phyloP scores from a whole-genome alignment of 2,329 filamentous ascomycete species.

The Fusarium azukiicola region DNA sequence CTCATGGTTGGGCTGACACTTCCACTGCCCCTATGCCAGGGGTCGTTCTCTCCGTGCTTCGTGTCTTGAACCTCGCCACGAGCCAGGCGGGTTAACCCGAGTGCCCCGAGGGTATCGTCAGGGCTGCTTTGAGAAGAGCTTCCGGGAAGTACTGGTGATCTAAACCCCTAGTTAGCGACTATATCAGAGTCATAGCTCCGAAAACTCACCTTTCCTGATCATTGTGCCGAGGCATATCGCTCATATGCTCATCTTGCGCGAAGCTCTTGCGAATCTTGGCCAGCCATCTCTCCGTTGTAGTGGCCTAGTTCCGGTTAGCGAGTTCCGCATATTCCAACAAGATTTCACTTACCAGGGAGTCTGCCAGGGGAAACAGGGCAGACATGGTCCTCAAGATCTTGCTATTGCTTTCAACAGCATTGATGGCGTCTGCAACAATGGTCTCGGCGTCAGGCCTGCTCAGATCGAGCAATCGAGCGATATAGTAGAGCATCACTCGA shows the following conservation, averaged over 20 bases:
- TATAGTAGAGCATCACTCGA: conserved; percentile 71
- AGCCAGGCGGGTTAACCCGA: conserved; percentile 50
- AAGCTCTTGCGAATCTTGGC: conserved; percentile 61
- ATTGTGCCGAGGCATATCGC: conserved; percentile 45
- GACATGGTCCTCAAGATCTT: conserved; percentile 63
- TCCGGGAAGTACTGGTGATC: conserved; percentile 43
- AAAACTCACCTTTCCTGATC: conserved; percentile 46
- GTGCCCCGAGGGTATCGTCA: conserved; percentile 48
- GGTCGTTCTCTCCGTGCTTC: conserved; percentile 40
- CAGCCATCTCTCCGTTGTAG: conserved; percentile 64
- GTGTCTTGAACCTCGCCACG: conserved; percentile 47
- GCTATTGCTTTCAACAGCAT: conserved; percentile 65
- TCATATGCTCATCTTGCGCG: conserved; percentile 54
- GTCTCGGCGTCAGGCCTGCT: conserved; percentile 59
- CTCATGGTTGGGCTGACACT: conserved; percentile 41
- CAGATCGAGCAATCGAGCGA: conserved; percentile 66
- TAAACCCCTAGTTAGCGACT: conserved; percentile 31
- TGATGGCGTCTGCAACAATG: conserved; percentile 63
- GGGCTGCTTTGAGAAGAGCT: conserved; percentile 48
- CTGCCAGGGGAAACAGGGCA: conserved; percentile 63
- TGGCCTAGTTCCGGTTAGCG: conserved; percentile 53
- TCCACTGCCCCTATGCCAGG: conserved; percentile 36
- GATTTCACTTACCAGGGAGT: conserved; percentile 60
- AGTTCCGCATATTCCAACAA: neutral
- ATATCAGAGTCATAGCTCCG: neutral